Conservation (phyloP, 1,139 yeast genomes). For the Keqinozyma sinolaborantium region DNA sequence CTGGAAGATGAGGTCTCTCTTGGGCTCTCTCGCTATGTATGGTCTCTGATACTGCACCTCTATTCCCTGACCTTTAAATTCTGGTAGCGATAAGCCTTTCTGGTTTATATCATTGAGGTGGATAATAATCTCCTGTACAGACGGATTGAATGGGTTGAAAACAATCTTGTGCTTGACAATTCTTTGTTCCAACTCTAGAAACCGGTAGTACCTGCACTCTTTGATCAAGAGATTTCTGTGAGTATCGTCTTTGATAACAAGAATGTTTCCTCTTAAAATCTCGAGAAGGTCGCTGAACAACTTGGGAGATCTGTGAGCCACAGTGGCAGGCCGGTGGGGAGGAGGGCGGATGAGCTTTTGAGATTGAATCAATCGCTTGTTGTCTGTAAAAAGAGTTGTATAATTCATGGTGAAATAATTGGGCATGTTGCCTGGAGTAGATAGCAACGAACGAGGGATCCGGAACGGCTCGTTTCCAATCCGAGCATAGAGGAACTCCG, state of each 20-base stretch:
- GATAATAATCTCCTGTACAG: slow-evolving; percentile 54
- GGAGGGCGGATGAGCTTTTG: slow-evolving; percentile 68
- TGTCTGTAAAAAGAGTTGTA: slow-evolving; percentile 46
- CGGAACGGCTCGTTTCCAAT: slow-evolving; percentile 63
- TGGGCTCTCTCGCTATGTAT: slow-evolving; percentile 34
- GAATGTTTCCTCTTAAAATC: slow-evolving; percentile 51
- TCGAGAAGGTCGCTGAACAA: slow-evolving; percentile 61
- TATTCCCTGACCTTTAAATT: slow-evolving; percentile 10
- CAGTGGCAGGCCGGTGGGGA: slow-evolving; percentile 57
- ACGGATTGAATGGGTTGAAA: slow-evolving; percentile 46
- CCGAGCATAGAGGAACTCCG: slow-evolving; percentile 55
- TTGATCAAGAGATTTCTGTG: slow-evolving; percentile 55
- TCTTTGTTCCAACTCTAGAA: slow-evolving; percentile 70
- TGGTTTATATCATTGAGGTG: slow-evolving; percentile 44
- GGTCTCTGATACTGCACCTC: slow-evolving; percentile 56
- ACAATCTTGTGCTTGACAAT: slow-evolving; percentile 51
- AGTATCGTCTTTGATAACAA: slow-evolving; percentile 44
- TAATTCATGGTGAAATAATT: slow-evolving; percentile 70
- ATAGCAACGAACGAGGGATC: slow-evolving; percentile 52
- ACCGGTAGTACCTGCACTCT: slow-evolving; percentile 78
- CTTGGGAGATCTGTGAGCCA: slow-evolving; percentile 50
- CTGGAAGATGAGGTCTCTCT: slow-evolving; percentile 55
- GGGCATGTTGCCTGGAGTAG: slow-evolving; percentile 63
- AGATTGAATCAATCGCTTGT: slow-evolving; percentile 31
- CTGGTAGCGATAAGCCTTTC: slow-evolving; percentile 30